Evolutionary conservation across 306 rosid genomes (phyloP).

Genomic region (Psophocarpus tetragonolobus): DNA sequence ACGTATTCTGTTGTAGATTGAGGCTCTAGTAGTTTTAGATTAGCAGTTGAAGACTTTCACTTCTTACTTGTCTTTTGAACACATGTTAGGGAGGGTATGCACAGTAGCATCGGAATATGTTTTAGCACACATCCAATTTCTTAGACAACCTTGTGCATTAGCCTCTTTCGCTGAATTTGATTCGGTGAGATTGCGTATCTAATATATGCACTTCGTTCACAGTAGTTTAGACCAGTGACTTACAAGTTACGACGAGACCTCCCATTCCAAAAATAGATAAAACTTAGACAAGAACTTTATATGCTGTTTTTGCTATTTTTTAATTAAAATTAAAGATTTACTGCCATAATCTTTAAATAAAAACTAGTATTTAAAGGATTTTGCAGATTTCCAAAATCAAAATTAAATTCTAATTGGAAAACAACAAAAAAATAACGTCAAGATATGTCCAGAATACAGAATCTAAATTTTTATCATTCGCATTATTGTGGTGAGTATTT

Average conservation of each 20-base stretch:
- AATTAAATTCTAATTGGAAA: too few relatives aligned
- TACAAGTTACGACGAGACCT: neutral
- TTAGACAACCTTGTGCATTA: slow-evolving; percentile 27
- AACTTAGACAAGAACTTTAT: too few relatives aligned
- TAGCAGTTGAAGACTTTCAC: slow-evolving; percentile 26
- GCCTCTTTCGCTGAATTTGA: slow-evolving; percentile 11
- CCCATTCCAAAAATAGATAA: too few relatives aligned
- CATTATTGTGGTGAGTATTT: too few relatives aligned
- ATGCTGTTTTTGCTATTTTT: too few relatives aligned
- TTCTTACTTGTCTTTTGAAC: slow-evolving; percentile 32
- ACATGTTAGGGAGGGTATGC: slow-evolving; percentile 41
- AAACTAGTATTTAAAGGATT: too few relatives aligned
- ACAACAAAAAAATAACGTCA: too few relatives aligned
- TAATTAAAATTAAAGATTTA: too few relatives aligned
- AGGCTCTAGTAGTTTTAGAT: slow-evolving; percentile 39
- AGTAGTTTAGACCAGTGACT: neutral
- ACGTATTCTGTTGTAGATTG: slow-evolving; percentile 51
- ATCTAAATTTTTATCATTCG: too few relatives aligned
- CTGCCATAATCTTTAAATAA: too few relatives aligned
- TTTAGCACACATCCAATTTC: slow-evolving; percentile 30
- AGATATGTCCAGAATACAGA: too few relatives aligned
- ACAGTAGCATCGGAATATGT: slow-evolving; percentile 34
- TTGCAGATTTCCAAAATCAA: too few relatives aligned
- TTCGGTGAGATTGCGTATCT: slow-evolving; percentile 19
- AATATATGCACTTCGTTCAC: neutral